These are phyloP conservation scores for Ustilago esculenta DNA, from an alignment of 1,284 basidiomycete genomes.

Conservation along the genomic window DNA sequence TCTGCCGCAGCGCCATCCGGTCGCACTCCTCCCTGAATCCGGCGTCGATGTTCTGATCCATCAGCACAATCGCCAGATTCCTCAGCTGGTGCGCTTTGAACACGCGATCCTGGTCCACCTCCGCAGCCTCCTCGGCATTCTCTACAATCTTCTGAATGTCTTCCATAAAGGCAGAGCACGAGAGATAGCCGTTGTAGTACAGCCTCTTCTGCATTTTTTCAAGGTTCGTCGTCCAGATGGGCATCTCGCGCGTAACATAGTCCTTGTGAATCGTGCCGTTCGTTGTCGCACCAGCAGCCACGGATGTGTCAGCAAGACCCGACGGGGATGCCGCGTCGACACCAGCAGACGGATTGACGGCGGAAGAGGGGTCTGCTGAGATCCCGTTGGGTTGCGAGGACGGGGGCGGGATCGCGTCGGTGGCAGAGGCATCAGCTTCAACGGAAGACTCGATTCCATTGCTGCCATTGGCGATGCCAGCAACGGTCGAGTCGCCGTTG, in stretches of 20 bases:
- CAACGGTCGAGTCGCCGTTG: conserved; percentile 11
- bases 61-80: conserved; percentile 83
- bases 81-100: conserved; percentile 89
- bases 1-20: conserved; percentile 83
- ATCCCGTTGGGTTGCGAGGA: conserved; percentile 24
- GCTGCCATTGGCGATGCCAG: conserved; percentile 3
- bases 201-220: conserved; percentile 89
- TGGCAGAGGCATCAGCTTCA: neutral
- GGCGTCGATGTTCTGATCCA: conserved; percentile 84
- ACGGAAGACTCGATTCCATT: conserved; percentile 1
- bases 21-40: conserved; percentile 85
- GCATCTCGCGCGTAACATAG: conserved; percentile 53
- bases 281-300: conserved; percentile 7
- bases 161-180: conserved; percentile 84
- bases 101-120: conserved; percentile 77
- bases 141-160: conserved; percentile 89
- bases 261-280: conserved; percentile 11
- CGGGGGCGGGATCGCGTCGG: conserved; percentile 6
- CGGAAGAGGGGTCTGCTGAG: neutral
- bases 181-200: conserved; percentile 86
- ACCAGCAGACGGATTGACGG: no score
- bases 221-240: conserved; percentile 70
- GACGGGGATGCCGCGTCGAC: no score
- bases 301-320: conserved; percentile 6
- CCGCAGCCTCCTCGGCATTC: conserved; percentile 75